These are phyloP conservation scores for Saccharomyces pastorianus DNA, from an alignment of 1,139 yeast species.

Conservation along the genomic window DNA sequence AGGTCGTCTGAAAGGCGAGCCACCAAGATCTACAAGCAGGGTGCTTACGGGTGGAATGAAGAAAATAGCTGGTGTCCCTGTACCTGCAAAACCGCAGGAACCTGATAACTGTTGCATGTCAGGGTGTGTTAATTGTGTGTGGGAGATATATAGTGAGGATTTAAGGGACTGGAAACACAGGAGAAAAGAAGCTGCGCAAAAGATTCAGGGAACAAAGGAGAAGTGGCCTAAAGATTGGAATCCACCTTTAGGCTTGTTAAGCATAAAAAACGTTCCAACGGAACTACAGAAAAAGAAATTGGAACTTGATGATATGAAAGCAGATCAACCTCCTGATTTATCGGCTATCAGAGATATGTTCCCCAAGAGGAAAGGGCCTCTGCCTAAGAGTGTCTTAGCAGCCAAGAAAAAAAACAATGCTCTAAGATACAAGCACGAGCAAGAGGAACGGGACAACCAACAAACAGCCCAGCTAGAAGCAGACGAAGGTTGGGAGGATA, in stretches of 20 bases:
- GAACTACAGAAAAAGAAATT: conserved; percentile 20
- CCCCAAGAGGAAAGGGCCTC: conserved; percentile 28
- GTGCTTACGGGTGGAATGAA: conserved; percentile 37
- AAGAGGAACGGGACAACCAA: conserved; percentile 10
- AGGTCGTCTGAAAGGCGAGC: conserved; percentile 49
- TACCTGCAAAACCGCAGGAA: conserved; percentile 74
- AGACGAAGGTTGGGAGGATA: conserved; percentile 53
- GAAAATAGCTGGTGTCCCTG: conserved; percentile 60
- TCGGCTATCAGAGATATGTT: conserved; percentile 24
- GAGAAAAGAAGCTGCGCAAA: conserved; percentile 54
- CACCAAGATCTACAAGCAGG: conserved; percentile 45
- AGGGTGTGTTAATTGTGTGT: conserved; percentile 93
- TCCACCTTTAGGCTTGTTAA: conserved; percentile 49
- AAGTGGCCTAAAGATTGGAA: conserved; percentile 78
- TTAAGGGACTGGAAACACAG: conserved; percentile 66
- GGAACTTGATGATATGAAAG: conserved; percentile 15
- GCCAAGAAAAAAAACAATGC: conserved; percentile 19
- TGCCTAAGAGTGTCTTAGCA: conserved; percentile 31
- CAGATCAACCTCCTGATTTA: conserved; percentile 19
- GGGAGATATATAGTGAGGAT: conserved; percentile 90
- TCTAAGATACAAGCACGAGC: conserved; percentile 8
- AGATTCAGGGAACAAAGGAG: conserved; percentile 42
- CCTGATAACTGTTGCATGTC: conserved; percentile 98
- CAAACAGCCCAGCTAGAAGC: conserved; percentile 22
- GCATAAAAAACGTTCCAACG: conserved; percentile 36